Base-by-base conservation (phyloP, 2,329 filamentous ascomycete species). In the Fusarium nygamai region DNA sequence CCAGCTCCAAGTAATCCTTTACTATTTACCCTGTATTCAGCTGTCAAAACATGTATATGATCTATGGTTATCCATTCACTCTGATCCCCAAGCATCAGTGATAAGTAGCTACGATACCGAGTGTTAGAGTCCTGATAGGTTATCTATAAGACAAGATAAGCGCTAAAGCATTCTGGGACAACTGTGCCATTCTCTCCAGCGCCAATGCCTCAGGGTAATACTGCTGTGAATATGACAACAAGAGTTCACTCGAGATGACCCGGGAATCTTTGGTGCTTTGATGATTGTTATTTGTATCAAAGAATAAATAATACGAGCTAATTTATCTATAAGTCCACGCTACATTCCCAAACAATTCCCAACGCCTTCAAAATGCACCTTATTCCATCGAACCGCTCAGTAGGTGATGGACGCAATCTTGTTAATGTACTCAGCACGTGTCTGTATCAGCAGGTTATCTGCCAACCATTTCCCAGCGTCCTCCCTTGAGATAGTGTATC, bases 391-490 rank as follows among this genome's bases (percentile, higher is more conserved):
- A 27, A 7, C 19, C 14, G 2, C 12, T 47, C 41, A 84, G 64
- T 82, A 84, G 2, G 83, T 84, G 34, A 86, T 75, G 3, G 76
- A 80, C 0, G 76, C 81, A 61, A 82, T 80, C 79, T 84, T 86
- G 29, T 80, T 75, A 24, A 74, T 20, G 47, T 82, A 86, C 41
- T 69, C 76, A 6, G 50, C 47, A 3, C 72, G 71, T 33, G 62
- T 73, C 20, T 65, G 63, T 34, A 77, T 16, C 8, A 87, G 44
- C 33, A 84, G 47, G 22, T 85, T 83, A 56, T 85, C 78, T 31
- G 83, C 85, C 14, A 88, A 80, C 85, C 86, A 89, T 63, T 75
- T 79, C 1, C 87, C 87, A 7, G 84, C 82, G 67, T 88, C 87
- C 67, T 85, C 84, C 41, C 86, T 77, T 13, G 82, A 83, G 53